A percentile compares a stretch with the other conserved stretches of the same genome.
Conservation (phyloP, 768 basidiomycete genomes). For the Lactarius sanguifluus region DNA sequence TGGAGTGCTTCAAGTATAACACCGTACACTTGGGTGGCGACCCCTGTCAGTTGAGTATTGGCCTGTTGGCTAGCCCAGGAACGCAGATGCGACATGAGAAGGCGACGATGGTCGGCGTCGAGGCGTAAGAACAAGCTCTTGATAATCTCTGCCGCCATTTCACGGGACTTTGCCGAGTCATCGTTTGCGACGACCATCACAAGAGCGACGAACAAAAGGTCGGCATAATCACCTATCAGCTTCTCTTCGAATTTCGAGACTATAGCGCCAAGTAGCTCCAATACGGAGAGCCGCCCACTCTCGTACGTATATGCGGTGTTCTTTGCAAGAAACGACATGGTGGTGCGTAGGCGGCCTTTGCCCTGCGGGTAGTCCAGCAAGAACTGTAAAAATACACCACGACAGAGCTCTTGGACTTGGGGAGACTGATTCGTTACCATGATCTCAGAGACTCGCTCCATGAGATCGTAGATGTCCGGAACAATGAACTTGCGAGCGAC, state of each 20-base stretch:
- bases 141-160: constrained; percentile 83
- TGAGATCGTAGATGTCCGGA: constrained; percentile 94
- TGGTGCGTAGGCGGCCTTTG: constrained; percentile 80
- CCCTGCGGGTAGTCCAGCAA: constrained; percentile 97
- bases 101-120: constrained; percentile 53
- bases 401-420: constrained; percentile 88
- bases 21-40: constrained; percentile 82
- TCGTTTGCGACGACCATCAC: constrained; percentile 96
- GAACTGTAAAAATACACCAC: constrained; percentile 88
- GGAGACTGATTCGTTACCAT: constrained; percentile 92
- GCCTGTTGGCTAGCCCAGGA: constrained; percentile 70
- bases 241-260: constrained; percentile 78
- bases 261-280: constrained; percentile 87
- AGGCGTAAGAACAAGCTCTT: constrained; percentile 72
- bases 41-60: constrained; percentile 62
- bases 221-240: constrained; percentile 75
- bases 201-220: constrained; percentile 86
- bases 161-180: constrained; percentile 83
- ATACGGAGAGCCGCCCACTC: constrained; percentile 87
- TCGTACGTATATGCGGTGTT: constrained; percentile 91
- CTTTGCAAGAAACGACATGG: constrained; percentile 89
- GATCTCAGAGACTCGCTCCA: constrained; percentile 89
- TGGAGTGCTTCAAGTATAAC: constrained; percentile 72
- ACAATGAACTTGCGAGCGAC: constrained; percentile 90
- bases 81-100: constrained; percentile 69